A percentile compares a stretch with the other conserved stretches of the same genome.
phyloP scores from a whole-genome alignment of 345 rosid genomes.

The Camelina neglecta region DNA sequence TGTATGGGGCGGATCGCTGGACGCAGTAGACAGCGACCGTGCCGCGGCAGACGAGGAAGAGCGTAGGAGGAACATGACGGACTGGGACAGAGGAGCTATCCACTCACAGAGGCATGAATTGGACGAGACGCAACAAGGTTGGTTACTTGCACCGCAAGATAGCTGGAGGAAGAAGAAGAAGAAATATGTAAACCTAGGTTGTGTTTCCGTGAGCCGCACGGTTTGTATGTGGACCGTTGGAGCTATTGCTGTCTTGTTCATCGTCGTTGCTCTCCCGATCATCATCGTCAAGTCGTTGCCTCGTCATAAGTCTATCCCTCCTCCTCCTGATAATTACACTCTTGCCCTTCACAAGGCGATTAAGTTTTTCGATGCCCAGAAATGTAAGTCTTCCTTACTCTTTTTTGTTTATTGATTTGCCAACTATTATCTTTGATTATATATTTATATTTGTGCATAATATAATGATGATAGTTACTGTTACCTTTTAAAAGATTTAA shows the following conservation, averaged over 20 bases:
- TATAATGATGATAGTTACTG: neutral
- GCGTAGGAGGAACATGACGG: conserved; percentile 40
- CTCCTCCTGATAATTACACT: conserved; percentile 75
- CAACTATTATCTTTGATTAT: neutral
- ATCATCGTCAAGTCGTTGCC: conserved; percentile 75
- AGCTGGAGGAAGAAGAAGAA: conserved; percentile 60
- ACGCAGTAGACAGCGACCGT: conserved; percentile 49
- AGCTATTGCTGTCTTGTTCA: conserved; percentile 49
- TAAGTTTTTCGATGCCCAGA: conserved; percentile 89
- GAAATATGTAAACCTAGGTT: conserved; percentile 78
- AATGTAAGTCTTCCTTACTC: conserved; percentile 57
- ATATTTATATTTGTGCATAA: neutral
- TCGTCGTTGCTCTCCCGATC: conserved; percentile 67
- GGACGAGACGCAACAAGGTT: conserved; percentile 87
- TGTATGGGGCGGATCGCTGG: conserved; percentile 84
- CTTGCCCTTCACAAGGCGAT: conserved; percentile 79
- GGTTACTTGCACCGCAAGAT: conserved; percentile 65
- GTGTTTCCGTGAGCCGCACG: conserved; percentile 62
- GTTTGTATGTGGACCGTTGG: conserved; percentile 57
- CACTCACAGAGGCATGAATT: conserved; percentile 48
- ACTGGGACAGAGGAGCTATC: conserved; percentile 66
- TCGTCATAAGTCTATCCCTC: conserved; percentile 50
- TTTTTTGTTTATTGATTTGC: neutral
- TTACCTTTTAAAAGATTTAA: neutral
- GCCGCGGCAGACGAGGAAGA: conserved; percentile 48